Evolutionary conservation across 2,329 filamentous ascomycete genomes (phyloP), one percentile per base, ranked within the genome.

Genomic region (Claviceps capensis): DNA sequence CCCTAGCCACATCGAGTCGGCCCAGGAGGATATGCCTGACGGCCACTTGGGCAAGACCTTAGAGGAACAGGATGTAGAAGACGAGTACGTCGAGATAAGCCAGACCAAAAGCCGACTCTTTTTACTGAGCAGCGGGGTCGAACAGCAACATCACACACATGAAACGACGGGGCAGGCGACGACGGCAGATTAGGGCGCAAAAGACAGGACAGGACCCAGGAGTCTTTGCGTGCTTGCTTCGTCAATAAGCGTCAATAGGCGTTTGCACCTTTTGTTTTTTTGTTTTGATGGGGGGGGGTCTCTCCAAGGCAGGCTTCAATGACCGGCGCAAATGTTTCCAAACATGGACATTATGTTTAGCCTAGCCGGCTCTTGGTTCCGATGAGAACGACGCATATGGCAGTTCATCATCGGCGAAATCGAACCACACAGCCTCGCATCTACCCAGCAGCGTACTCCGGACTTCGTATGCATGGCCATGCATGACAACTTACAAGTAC

Each of bases 71-170:
- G 63, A 66, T 8, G 56, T 60, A 23, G 60, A 60, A 0, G 66
- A 66, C 11, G 67, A 65, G 40, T 69, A 67, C 47, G 66, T 68
- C 19, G 63, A 69, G 38, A 57, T 69, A 26, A 55, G 57, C 22
- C 61, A 58, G 51, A 57, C 51, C 8, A 63, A 64, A 62, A 57
- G 16, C 54, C 57, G 44, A 40, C 54, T 7, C 52, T 45, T 14
- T 1, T 13, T 5, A 5, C 19, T 36, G 40, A 17, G 16, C 17
- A 43, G 16, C 41, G 36, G 38, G 3, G 11, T 26, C 19, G 9
- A 49, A 47, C 14, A 52, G 7, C 55, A 58, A 37, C 58, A 59
- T 30, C 47, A 45, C 51, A 45, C 51, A 9, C 43, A 47, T 22
- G 60, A 60, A 30, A 59, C 58, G 42, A 45, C 52, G 52, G 54